Conservation (phyloP, 2,329 filamentous ascomycete genomes). For the Parasarocladium wereldwijsianum region DNA sequence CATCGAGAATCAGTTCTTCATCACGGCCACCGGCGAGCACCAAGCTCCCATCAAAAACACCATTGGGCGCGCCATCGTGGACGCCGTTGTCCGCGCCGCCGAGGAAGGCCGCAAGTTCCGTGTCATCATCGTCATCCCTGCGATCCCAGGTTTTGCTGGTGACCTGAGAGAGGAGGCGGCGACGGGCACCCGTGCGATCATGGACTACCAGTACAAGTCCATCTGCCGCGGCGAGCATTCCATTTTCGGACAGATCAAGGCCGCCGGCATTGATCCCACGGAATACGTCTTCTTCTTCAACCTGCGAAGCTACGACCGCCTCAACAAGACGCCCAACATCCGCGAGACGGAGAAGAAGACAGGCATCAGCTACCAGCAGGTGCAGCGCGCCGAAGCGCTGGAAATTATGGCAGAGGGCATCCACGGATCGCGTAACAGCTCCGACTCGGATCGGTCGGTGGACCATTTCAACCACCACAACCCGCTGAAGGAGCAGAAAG, state of each 20-base stretch:
- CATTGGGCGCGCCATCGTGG: slow-evolving; percentile 78
- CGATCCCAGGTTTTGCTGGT: slow-evolving; percentile 86
- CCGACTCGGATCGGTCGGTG: slow-evolving; percentile 26
- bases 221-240: slow-evolving; percentile 85
- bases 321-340: slow-evolving; percentile 67
- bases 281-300: slow-evolving; percentile 92
- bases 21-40: slow-evolving; percentile 80
- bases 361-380: slow-evolving; percentile 70
- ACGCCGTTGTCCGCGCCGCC: slow-evolving; percentile 68
- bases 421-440: slow-evolving; percentile 36
- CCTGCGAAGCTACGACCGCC: slow-evolving; percentile 76
- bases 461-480: slow-evolving; percentile 39
- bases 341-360: slow-evolving; percentile 65
- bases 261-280: slow-evolving; percentile 59
- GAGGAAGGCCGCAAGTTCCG: slow-evolving; percentile 80
- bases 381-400: slow-evolving; percentile 77
- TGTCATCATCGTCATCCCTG: slow-evolving; percentile 80
- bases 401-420: slow-evolving; percentile 70
- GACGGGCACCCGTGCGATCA: slow-evolving; percentile 78
- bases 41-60: slow-evolving; percentile 78
- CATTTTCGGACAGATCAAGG: slow-evolving; percentile 65
- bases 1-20: slow-evolving; percentile 99
- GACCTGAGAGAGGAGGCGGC: slow-evolving; percentile 76
- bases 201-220: slow-evolving; percentile 98
- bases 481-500: slow-evolving; percentile 22